Evolutionary conservation across 2,329 filamentous ascomycete genomes (phyloP).

Genomic region (Fusarium ramigenum): DNA sequence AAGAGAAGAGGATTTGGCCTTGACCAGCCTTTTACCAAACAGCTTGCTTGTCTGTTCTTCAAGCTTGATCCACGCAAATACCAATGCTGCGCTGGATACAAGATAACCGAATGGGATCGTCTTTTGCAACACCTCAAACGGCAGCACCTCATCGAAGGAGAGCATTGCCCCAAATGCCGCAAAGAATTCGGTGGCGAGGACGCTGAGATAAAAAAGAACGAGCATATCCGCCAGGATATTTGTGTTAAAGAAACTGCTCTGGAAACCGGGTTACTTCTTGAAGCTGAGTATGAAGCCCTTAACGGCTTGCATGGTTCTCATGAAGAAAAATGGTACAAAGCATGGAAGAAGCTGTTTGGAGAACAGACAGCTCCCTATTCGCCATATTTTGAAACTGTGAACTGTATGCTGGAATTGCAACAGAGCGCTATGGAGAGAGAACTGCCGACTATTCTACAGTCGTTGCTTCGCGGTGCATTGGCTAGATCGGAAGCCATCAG

Average conservation of each 20-base stretch:
- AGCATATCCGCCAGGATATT: not conserved
- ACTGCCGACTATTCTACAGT: not conserved
- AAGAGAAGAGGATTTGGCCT: fast-evolving
- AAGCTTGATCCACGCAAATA: not conserved
- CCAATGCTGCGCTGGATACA: not conserved
- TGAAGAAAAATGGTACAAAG: not conserved
- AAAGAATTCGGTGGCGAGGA: fast-evolving
- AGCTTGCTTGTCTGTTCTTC: not conserved
- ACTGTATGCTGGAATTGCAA: not conserved
- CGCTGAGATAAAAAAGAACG: not conserved
- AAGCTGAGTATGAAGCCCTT: fast-evolving
- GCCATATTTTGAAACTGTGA: fast-evolving
- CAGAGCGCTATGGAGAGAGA: fast-evolving
- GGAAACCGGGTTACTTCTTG: fast-evolving
- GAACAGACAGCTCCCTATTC: fast-evolving
- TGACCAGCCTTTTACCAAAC: not conserved
- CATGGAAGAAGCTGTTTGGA: not conserved
- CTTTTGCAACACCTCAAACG: not conserved
- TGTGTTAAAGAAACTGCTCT: fast-evolving
- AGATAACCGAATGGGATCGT: fast-evolving
- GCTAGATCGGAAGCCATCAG: fast-evolving
- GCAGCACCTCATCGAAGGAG: fast-evolving
- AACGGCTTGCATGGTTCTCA: fast-evolving
- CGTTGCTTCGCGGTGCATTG: fast-evolving
- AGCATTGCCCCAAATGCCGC: not conserved